A percentile compares a stretch with the other conserved stretches of the same genome.
Conservation (phyloP, 768 basidiomycete species). For the Pleurotus citrinopileatus region DNA sequence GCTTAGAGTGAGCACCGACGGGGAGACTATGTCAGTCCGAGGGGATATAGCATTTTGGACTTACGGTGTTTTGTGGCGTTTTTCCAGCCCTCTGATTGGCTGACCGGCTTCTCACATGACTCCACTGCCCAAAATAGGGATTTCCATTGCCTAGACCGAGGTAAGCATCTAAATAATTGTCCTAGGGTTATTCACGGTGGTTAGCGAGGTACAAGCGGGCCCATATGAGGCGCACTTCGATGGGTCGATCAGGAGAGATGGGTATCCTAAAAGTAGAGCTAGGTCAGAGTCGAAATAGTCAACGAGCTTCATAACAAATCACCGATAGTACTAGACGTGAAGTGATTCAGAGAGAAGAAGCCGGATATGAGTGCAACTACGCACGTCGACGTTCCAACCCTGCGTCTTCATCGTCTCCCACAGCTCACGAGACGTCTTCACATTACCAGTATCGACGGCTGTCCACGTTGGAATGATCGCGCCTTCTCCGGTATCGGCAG, state of each 20-base stretch:
- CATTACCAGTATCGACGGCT: conserved; percentile 75
- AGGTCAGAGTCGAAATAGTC: background rate
- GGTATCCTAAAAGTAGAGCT: conserved; percentile 61
- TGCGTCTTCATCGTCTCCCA: conserved; percentile 75
- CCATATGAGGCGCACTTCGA: conserved; percentile 55
- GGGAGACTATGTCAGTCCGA: too few species aligned
- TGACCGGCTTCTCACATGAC: too few species aligned
- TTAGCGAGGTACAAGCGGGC: background rate
- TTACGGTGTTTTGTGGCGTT: too few species aligned
- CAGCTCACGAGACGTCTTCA: conserved; percentile 85
- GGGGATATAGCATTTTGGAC: too few species aligned
- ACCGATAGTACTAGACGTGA: conserved; percentile 71
- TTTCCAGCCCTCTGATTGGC: too few species aligned
- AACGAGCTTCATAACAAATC: conserved; percentile 12
- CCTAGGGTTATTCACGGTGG: conserved; percentile 34
- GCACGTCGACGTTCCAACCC: conserved; percentile 91
- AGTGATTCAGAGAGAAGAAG: too few species aligned
- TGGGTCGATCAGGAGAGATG: conserved; percentile 89
- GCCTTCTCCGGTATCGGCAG: conserved; percentile 64
- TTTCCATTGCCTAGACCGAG: too few species aligned
- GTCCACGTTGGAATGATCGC: conserved; percentile 94
- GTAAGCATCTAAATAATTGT: conserved; percentile 96
- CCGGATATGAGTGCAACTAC: conserved; percentile 22
- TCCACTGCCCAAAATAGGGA: too few species aligned
- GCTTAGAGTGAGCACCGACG: too few species aligned